A percentile compares a stretch with the other conserved stretches of the same genome.
Conservation (phyloP, 345 rosid species). For the Noccaea caerulescens region DNA sequence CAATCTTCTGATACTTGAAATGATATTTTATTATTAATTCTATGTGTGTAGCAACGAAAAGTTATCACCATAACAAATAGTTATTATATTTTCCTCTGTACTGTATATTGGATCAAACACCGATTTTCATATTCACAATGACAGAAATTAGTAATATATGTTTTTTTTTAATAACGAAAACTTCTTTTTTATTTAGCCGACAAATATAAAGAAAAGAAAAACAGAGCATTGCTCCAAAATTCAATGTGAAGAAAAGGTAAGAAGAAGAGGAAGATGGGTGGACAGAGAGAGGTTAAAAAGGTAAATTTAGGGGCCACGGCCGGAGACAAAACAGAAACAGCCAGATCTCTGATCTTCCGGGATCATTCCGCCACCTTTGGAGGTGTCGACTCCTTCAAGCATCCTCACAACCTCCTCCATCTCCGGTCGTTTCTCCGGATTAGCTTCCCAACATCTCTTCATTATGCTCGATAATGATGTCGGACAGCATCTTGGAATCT, state of each 20-base stretch:
- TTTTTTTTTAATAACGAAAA: constrained; percentile 13
- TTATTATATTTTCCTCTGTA: background rate
- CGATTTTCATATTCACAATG: constrained; percentile 27
- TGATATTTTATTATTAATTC: too few relatives aligned
- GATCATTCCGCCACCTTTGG: constrained; percentile 99
- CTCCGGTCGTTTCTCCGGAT: constrained; percentile 87
- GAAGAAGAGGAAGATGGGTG: background rate
- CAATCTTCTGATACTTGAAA: too few relatives aligned
- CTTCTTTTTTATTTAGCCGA: background rate
- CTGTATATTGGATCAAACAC: background rate
- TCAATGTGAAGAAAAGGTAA: constrained; percentile 10
- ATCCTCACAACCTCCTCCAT: constrained; percentile 86
- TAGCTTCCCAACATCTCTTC: constrained; percentile 93
- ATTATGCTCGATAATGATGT: constrained; percentile 67
- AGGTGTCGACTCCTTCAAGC: constrained; percentile 87
- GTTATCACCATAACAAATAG: background rate
- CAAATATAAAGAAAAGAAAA: background rate
- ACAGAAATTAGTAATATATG: constrained; percentile 3
- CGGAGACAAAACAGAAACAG: constrained; percentile 77
- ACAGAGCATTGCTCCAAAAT: constrained; percentile 42
- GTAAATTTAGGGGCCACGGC: constrained; percentile 75
- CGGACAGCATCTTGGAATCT: constrained; percentile 93
- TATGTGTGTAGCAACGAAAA: background rate
- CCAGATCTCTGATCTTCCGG: constrained; percentile 78
- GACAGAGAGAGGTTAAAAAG: constrained; percentile 6